A percentile compares a stretch with the other conserved stretches of the same genome.
Evolutionary conservation across 495 filamentous ascomycete genomes (phyloP).

Genomic region (Daldinia bambusicola): DNA sequence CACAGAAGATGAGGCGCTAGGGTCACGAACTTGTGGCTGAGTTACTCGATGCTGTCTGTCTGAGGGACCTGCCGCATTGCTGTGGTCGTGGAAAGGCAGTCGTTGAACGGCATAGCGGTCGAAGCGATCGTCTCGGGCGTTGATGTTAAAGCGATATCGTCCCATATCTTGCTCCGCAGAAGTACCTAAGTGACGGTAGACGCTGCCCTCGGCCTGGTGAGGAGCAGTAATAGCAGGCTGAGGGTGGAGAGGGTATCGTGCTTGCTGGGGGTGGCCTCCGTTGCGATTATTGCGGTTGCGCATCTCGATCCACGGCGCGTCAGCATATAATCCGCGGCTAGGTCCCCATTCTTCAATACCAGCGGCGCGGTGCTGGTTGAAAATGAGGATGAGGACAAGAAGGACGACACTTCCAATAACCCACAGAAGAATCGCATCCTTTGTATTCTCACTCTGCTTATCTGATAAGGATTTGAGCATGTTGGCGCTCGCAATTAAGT

Average conservation of each 20-base stretch:
- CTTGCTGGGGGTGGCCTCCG: background rate
- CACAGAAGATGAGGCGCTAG: background rate
- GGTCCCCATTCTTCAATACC: background rate
- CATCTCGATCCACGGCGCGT: conserved; percentile 3
- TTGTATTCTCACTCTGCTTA: background rate
- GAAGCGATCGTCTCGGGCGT: background rate
- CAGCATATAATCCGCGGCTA: background rate
- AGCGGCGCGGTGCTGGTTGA: background rate
- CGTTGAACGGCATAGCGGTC: background rate
- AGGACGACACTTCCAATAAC: background rate
- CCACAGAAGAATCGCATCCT: background rate
- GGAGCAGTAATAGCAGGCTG: background rate
- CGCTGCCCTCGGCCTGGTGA: background rate
- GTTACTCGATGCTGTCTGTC: background rate
- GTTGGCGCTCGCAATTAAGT: background rate
- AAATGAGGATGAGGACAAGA: background rate
- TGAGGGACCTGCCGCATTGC: background rate
- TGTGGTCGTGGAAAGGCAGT: background rate
- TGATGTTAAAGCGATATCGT: background rate
- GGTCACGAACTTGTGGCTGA: background rate
- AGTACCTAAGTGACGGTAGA: background rate
- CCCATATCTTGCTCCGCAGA: background rate
- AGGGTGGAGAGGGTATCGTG: background rate
- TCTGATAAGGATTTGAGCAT: background rate
- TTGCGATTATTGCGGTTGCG: background rate